Conservation (phyloP, 73 alveolate genomes). For the Paramecium biaurelia region DNA sequence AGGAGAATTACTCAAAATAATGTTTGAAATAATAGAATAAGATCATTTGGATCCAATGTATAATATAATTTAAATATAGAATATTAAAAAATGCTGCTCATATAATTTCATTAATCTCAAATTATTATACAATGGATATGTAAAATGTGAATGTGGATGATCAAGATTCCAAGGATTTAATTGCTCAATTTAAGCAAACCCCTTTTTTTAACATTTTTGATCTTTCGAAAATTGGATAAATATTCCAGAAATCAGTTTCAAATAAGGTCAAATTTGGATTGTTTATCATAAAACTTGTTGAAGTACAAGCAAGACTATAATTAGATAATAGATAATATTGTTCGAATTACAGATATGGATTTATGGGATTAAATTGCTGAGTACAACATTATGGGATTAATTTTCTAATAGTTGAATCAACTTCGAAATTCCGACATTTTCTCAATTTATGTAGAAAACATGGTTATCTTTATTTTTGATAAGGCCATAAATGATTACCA, state of each 20-base stretch:
- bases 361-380: background rate
- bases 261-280: background rate
- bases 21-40: background rate
- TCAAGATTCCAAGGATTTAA: background rate
- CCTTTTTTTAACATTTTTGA: background rate
- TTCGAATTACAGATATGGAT: background rate
- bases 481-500: constrained; percentile 9
- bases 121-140: background rate
- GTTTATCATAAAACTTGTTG: background rate
- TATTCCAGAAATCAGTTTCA: background rate
- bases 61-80: background rate
- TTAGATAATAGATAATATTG: constrained; percentile 33
- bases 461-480: background rate
- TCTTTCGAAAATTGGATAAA: background rate
- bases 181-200: background rate
- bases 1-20: background rate
- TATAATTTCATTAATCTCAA: constrained; percentile 4
- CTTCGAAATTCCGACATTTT: background rate
- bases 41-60: background rate
- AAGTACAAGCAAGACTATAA: background rate
- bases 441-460: background rate
- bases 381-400: background rate
- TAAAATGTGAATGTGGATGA: background rate
- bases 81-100: constrained; percentile 37
- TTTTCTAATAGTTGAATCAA: background rate